Evolutionary conservation across 331 rosid species (phyloP).

Genomic region (Quercus phellos): DNA sequence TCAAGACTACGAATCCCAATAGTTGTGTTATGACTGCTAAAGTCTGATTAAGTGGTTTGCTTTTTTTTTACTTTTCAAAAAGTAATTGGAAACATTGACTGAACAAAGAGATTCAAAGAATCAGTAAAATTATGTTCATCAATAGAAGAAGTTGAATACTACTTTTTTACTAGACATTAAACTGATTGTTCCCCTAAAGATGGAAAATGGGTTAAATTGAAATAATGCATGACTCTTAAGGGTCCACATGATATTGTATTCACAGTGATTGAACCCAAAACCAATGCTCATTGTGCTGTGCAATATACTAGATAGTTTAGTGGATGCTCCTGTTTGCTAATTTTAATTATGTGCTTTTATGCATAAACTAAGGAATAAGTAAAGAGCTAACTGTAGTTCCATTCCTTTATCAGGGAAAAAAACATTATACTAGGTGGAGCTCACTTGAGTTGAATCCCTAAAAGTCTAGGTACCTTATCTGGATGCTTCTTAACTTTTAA

Average conservation of each 20-base stretch:
- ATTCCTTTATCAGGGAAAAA: not conserved
- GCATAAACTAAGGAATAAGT: not conserved
- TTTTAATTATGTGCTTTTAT: not conserved
- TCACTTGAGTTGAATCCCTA: not conserved
- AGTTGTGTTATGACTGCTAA: not conserved
- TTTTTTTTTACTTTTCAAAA: conserved; percentile 9
- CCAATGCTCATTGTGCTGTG: not conserved
- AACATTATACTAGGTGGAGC: not conserved
- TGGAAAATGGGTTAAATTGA: not conserved
- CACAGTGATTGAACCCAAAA: not conserved
- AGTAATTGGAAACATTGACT: conserved; percentile 2
- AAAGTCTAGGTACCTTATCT: not conserved
- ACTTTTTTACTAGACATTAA: not conserved
- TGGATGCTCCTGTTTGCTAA: not conserved
- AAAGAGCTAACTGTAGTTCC: not conserved
- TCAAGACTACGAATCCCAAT: not conserved
- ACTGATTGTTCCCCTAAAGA: not conserved
- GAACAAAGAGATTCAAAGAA: conserved; percentile 1
- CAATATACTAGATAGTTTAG: not conserved
- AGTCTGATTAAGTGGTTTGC: not conserved
- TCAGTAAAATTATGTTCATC: not conserved
- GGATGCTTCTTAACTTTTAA: not conserved
- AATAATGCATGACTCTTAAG: not conserved
- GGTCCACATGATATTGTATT: not conserved
- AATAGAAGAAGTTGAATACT: not conserved